Conservation (phyloP, 2,329 filamentous ascomycete genomes). For the Xylariaceae sp. region DNA sequence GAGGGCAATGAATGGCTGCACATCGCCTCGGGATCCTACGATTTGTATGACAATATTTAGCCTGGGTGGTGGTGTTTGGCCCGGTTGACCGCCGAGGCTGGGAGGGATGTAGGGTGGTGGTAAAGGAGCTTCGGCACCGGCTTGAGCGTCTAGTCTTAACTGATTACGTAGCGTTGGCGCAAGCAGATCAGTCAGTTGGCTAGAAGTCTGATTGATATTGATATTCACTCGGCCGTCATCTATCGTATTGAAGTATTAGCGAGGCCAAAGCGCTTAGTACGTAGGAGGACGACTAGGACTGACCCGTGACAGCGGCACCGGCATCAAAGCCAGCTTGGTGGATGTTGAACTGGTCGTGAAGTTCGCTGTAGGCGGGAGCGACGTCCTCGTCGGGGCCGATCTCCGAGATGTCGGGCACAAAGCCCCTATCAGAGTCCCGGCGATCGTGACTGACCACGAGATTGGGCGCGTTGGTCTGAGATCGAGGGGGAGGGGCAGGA, state of each 20-base stretch:
- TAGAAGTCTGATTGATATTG: constrained; percentile 68
- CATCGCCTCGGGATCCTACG: constrained; percentile 49
- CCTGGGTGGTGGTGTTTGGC: constrained; percentile 32
- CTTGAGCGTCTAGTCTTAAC: constrained; percentile 43
- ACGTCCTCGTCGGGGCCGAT: constrained; percentile 39
- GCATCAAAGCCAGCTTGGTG: constrained; percentile 61
- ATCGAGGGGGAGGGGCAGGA: too few species aligned
- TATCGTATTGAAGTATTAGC: constrained; percentile 25
- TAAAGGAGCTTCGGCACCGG: constrained; percentile 37
- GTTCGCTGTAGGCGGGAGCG: constrained; percentile 58
- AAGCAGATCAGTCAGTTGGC: constrained; percentile 63
- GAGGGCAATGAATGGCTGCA: constrained; percentile 57
- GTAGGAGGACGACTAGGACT: neutral
- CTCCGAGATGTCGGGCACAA: constrained; percentile 34
- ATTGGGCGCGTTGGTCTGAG: too few species aligned
- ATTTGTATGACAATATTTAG: constrained; percentile 54
- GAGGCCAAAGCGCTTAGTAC: neutral
- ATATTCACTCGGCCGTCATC: constrained; percentile 77
- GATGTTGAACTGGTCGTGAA: constrained; percentile 53
- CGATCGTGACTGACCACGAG: neutral
- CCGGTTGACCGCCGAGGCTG: constrained; percentile 63
- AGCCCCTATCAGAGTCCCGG: constrained; percentile 4
- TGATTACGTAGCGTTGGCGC: constrained; percentile 59
- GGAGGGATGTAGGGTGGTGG: constrained; percentile 70
- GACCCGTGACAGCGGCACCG: constrained; percentile 55